Evolutionary conservation across 2,329 filamentous ascomycete species (phyloP).

Genomic region (Coniochaeta sp.): DNA sequence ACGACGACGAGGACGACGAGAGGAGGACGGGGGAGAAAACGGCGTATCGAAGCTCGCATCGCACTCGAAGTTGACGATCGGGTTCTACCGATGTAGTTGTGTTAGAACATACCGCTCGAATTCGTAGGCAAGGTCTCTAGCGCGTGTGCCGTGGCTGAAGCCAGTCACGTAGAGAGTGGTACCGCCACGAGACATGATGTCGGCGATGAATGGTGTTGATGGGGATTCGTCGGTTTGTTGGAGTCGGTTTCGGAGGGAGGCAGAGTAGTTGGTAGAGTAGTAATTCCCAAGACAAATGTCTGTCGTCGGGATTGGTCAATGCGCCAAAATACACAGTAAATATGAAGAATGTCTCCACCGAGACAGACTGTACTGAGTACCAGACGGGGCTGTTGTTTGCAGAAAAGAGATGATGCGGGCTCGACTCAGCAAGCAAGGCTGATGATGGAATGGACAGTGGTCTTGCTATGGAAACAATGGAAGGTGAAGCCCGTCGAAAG

Average conservation of each 20-base stretch:
- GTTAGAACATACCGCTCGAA: slow-evolving; percentile 97
- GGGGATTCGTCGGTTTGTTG: slow-evolving; percentile 3
- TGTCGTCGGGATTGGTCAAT: too few species aligned
- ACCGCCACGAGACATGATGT: slow-evolving; percentile 82
- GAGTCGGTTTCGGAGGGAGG: slow-evolving; percentile 2
- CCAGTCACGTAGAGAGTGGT: slow-evolving; percentile 97
- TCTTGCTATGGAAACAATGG: background rate
- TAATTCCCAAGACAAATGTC: too few species aligned
- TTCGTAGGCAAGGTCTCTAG: slow-evolving; percentile 98
- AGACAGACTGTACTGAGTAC: too few species aligned
- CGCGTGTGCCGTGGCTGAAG: slow-evolving; percentile 97
- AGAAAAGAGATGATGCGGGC: too few species aligned
- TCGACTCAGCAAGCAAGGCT: too few species aligned
- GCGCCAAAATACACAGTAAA: too few species aligned
- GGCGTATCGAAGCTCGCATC: slow-evolving; percentile 26
- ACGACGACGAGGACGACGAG: slow-evolving; percentile 19
- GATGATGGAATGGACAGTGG: too few species aligned
- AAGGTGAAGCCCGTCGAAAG: background rate
- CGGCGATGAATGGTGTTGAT: background rate
- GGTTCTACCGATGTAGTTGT: slow-evolving; percentile 39
- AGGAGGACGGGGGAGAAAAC: slow-evolving; percentile 13
- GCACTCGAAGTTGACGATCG: slow-evolving; percentile 36
- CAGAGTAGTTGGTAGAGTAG: too few species aligned
- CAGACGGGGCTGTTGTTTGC: too few species aligned
- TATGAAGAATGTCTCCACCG: too few species aligned